Percentiles rank a stretch among this genome's conserved stretches.
phyloP scores from a whole-genome alignment of 225 moss, liverwort and hornwort species.

The Takakia lepidozioides region DNA sequence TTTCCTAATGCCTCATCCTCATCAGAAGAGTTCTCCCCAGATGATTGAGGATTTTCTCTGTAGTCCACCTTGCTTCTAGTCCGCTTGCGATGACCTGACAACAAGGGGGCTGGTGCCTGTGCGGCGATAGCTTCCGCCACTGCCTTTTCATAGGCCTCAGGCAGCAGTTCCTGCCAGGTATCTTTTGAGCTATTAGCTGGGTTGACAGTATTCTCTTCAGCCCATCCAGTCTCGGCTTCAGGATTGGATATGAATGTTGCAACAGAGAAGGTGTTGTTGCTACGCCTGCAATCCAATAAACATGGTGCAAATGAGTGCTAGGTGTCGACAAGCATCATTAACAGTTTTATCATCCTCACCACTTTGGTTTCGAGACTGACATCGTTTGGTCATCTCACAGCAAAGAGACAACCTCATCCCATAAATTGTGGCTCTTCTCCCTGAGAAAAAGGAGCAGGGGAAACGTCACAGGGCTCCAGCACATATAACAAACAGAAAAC shows the following conservation, averaged over 20 bases:
- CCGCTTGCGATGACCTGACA: conserved; percentile 25
- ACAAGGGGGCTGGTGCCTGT: conserved; percentile 25
- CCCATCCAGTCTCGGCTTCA: conserved; percentile 34
- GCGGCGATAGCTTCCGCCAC: conserved; percentile 23
- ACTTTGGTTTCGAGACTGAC: too few relatives aligned
- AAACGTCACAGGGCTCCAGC: too few relatives aligned
- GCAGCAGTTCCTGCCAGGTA: conserved; percentile 68
- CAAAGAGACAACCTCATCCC: too few relatives aligned
- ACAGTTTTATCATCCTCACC: too few relatives aligned
- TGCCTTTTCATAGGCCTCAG: conserved; percentile 60
- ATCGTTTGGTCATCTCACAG: too few relatives aligned
- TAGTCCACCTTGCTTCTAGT: conserved; percentile 30
- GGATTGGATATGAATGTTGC: conserved; percentile 76
- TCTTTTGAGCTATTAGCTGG: conserved; percentile 28
- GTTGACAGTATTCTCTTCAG: conserved; percentile 14
- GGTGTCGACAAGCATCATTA: too few relatives aligned
- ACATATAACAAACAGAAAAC: too few relatives aligned
- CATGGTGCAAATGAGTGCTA: too few relatives aligned
- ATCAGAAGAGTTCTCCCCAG: conserved; percentile 32
- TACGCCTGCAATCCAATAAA: conserved; percentile 76
- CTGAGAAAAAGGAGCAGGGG: too few relatives aligned
- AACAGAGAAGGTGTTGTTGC: conserved; percentile 79
- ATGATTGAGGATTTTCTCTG: conserved; percentile 22
- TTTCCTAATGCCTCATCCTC: conserved; percentile 28
- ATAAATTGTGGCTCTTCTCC: too few relatives aligned